Base-by-base conservation (phyloP, 768 basidiomycete species). In the Xerocomus brunneocitrinus region DNA sequence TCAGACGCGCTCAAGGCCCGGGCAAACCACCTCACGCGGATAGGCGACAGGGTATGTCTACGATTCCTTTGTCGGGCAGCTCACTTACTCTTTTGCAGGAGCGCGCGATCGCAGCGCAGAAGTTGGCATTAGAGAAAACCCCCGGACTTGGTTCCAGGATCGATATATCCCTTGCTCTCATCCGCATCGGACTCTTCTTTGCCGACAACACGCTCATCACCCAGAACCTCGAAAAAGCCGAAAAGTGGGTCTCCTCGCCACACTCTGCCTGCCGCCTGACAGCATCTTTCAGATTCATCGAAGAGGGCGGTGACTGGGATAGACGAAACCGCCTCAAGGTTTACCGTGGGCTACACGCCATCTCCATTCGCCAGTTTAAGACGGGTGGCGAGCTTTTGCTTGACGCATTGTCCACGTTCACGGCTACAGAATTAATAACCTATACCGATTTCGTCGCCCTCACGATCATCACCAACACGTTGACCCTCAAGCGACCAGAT, bases 241-340 rank as follows among this genome's bases (percentile, higher is more conserved):
- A 91, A 62, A 79, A 84, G 89, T 93, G 53, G 57, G 85, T 77
- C 25, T 4, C 10, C 10, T 24, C 34, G 7, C n/a, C 3, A n/a
- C 8, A 14, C 8, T 48, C 28, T 24, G 19, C n/a, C 2, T 25
- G 2, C 36, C 47, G 8, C 22, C 19, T 34, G 7, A 44, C 41
- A 32, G 35, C 14, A 22, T 40, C 16, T 16, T 39, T 19, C 64
- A 94, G 91, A 51, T 76, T 97, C 40, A 89, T 97, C 50, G 94
- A 98, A 62, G 82, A 92, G 68, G 95, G 95, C 0, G 95, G 95
- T 42, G 95, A 99, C 73, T 99, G 95, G 95, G 95, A 99, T 69
- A 78, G 95, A 50, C 83, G 94, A 36, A 99, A 98, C 70, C 82
- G 95, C 42, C 82, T 98, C 62, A 99, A 99, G 71, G 95, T 98